Conservation (phyloP, 208 protist genomes). For the Trypanosoma lewisi region DNA sequence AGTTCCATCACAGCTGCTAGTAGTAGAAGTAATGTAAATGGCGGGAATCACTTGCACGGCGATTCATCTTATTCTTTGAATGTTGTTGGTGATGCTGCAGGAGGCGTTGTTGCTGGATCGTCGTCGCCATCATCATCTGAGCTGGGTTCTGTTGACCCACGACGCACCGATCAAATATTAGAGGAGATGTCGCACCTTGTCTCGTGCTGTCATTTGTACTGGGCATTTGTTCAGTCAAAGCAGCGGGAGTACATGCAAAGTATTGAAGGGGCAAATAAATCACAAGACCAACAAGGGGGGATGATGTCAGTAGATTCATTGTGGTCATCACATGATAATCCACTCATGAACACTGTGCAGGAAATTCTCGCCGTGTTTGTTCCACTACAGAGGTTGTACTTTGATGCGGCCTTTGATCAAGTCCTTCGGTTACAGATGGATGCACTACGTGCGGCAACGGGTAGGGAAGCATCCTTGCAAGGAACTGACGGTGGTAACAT, state of each 20-base stretch:
- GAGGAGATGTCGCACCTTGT: conserved; percentile 87
- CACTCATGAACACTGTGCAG: conserved; percentile 69
- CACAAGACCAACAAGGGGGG: conserved; percentile 1
- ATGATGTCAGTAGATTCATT: conserved; percentile 15
- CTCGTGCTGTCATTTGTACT: conserved; percentile 84
- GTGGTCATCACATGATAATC: conserved; percentile 31
- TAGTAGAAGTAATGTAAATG: conserved; percentile 2
- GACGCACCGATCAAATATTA: conserved; percentile 72
- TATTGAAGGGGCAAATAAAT: conserved; percentile 1
- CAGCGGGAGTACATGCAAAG: conserved; percentile 38
- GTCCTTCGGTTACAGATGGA: conserved; percentile 63
- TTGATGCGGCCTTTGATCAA: conserved; percentile 69
- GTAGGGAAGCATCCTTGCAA: background rate
- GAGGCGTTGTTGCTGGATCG: background rate
- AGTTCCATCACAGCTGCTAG: conserved; percentile 13
- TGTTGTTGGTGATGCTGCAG: background rate
- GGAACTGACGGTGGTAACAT: conserved; percentile 2
- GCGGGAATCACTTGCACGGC: background rate
- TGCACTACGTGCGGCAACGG: conserved; percentile 30
- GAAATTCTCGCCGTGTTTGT: conserved; percentile 77
- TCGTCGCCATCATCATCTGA: conserved; percentile 3
- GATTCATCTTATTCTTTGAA: no score
- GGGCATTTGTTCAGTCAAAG: conserved; percentile 61
- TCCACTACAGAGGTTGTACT: conserved; percentile 76
- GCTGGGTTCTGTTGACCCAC: conserved; percentile 36